phyloP scores from a whole-genome alignment of 2,329 filamentous ascomycete genomes.

The Penicillium griseofulvum region DNA sequence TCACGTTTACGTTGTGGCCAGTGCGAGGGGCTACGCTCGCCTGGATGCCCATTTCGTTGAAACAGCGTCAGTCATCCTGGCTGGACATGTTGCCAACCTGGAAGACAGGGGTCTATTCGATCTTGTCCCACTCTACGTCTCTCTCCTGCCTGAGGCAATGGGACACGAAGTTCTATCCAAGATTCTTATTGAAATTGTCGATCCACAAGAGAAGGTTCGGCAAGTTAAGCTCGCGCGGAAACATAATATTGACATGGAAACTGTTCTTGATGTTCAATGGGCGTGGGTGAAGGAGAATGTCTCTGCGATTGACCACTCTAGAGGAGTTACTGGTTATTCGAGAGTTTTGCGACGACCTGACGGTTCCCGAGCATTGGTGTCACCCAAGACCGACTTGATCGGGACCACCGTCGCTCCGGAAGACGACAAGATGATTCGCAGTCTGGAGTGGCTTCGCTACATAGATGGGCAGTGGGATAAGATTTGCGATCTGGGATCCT shows the following conservation, averaged over 20 bases:
- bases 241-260: conserved; percentile 68
- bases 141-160: conserved; percentile 65
- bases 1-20: conserved; percentile 66
- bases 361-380: conserved; percentile 54
- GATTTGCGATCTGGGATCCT: conserved; percentile 65
- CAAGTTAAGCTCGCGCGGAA: conserved; percentile 73
- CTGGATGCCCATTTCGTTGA: conserved; percentile 59
- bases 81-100: conserved; percentile 77
- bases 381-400: conserved; percentile 70
- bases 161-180: conserved; percentile 70
- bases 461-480: conserved; percentile 70
- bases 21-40: conserved; percentile 54
- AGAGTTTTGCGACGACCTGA: conserved; percentile 53
- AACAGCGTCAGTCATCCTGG: conserved; percentile 61
- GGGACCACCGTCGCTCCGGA: conserved; percentile 58
- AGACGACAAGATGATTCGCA: conserved; percentile 72
- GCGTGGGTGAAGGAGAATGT: conserved; percentile 40
- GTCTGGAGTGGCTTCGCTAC: conserved; percentile 80
- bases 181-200: conserved; percentile 71
- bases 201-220: conserved; percentile 61
- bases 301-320: conserved; percentile 34
- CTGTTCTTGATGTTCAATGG: conserved; percentile 71
- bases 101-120: conserved; percentile 70
- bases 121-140: conserved; percentile 83
- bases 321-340: conserved; percentile 31